phyloP scores from a whole-genome alignment of 148 eudicot species.

The Silene latifolia region DNA sequence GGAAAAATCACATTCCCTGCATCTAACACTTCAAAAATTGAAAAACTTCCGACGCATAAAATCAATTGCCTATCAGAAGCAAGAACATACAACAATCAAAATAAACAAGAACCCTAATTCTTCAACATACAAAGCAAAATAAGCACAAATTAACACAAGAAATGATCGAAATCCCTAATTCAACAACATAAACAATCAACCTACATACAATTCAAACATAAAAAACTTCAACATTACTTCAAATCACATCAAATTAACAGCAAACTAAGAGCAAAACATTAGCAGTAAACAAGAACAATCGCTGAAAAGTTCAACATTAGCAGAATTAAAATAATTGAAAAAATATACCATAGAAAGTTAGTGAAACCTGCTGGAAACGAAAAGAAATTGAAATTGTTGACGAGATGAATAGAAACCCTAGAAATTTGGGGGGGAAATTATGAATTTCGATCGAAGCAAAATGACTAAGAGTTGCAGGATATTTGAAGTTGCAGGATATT shows the following conservation, averaged over 20 bases:
- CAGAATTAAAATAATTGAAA: background rate
- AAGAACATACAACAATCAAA: background rate
- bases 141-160: background rate
- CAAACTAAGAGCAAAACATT: slow-evolving; percentile 5
- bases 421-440: background rate
- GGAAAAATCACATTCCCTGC: background rate
- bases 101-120: slow-evolving; percentile 8
- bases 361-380: slow-evolving; percentile 4
- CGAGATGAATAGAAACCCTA: background rate
- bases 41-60: background rate
- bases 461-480: slow-evolving; percentile 4
- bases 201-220: background rate
- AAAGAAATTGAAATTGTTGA: background rate
- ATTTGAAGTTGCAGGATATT: background rate
- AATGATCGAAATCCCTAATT: slow-evolving; percentile 17
- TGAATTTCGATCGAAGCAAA: slow-evolving; percentile 6
- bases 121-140: background rate
- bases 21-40: background rate
- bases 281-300: slow-evolving; percentile 6
- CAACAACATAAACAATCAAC: background rate
- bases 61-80: background rate
- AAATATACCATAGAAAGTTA: background rate
- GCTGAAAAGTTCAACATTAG: background rate
- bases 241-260: background rate
- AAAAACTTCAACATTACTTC: slow-evolving; percentile 1